Conservation (phyloP, 2,329 filamentous ascomycete genomes). For the Teratosphaeria viscida region DNA sequence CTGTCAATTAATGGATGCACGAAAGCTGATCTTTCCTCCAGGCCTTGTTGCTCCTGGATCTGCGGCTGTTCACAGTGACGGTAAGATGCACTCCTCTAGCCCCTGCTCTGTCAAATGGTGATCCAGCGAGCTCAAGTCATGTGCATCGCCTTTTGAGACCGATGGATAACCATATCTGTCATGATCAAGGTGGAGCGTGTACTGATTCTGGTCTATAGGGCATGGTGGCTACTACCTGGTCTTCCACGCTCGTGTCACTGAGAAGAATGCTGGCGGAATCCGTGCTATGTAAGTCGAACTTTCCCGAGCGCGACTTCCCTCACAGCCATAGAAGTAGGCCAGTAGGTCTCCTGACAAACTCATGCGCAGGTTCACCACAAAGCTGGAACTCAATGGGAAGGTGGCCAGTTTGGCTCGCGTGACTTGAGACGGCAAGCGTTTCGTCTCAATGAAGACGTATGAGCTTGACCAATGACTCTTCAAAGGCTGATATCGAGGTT, state of each 20-base stretch:
- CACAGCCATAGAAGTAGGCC: too few species aligned
- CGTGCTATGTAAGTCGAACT: slow-evolving; percentile 17
- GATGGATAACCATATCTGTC: too few species aligned
- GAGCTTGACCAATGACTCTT: not conserved
- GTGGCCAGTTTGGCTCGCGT: slow-evolving; percentile 7
- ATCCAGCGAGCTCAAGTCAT: too few species aligned
- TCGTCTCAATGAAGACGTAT: not conserved
- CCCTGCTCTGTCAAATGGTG: too few species aligned
- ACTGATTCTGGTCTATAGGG: too few species aligned
- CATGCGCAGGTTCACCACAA: slow-evolving; percentile 14
- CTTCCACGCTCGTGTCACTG: slow-evolving; percentile 23
- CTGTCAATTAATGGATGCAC: too few species aligned
- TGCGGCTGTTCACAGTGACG: slow-evolving; percentile 16
- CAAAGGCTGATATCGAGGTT: not conserved
- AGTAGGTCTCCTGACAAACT: too few species aligned
- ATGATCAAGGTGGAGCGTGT: too few species aligned
- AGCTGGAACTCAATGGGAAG: slow-evolving; percentile 17
- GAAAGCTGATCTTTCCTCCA: too few species aligned
- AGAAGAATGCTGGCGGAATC: slow-evolving; percentile 12
- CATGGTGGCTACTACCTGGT: slow-evolving; percentile 18
- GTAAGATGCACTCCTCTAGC: not conserved
- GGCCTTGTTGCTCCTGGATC: slow-evolving; percentile 22
- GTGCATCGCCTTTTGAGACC: too few species aligned
- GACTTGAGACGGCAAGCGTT: not conserved
- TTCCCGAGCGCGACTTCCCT: too few species aligned